Evolutionary conservation across 257 asterid species (phyloP).

Genomic region (Solanum virginianum): DNA sequence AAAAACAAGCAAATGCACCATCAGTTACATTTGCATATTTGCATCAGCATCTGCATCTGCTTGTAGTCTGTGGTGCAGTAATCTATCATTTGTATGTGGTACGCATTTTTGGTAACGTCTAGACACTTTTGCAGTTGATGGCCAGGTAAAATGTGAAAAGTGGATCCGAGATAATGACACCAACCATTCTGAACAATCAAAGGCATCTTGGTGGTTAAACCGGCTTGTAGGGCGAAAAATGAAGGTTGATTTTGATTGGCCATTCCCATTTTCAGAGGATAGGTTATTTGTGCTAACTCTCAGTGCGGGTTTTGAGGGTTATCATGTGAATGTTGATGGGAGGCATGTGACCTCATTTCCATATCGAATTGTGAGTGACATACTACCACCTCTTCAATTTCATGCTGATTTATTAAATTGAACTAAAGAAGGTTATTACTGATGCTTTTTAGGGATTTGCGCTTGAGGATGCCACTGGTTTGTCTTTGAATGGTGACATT

Average conservation of each 20-base stretch:
- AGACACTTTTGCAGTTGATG: constrained; percentile 55
- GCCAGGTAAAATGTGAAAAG: constrained; percentile 61
- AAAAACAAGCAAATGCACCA: not conserved
- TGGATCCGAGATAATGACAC: constrained; percentile 69
- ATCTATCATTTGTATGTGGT: not conserved
- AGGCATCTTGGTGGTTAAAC: constrained; percentile 80
- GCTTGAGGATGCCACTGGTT: constrained; percentile 95
- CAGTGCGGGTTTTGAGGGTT: constrained; percentile 94
- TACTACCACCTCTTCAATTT: not conserved
- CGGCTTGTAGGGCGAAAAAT: constrained; percentile 69
- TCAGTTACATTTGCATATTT: not conserved
- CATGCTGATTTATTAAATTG: not conserved
- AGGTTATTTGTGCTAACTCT: constrained; percentile 84
- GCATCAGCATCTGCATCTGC: not conserved
- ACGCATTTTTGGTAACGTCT: not conserved
- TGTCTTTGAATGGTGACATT: constrained; percentile 66
- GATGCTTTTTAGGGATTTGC: constrained; percentile 59
- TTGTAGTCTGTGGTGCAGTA: not conserved
- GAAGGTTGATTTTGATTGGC: constrained; percentile 68
- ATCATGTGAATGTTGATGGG: constrained; percentile 82
- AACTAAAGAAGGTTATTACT: not conserved
- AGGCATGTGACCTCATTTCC: constrained; percentile 92
- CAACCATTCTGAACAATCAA: constrained; percentile 52
- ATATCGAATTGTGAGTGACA: constrained; percentile 66
- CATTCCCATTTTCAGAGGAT: constrained; percentile 76